A percentile compares a stretch with the other conserved stretches of the same genome.
Evolutionary conservation across 441 rosid species (phyloP).

Genomic region (Flueggea neowawraea): DNA sequence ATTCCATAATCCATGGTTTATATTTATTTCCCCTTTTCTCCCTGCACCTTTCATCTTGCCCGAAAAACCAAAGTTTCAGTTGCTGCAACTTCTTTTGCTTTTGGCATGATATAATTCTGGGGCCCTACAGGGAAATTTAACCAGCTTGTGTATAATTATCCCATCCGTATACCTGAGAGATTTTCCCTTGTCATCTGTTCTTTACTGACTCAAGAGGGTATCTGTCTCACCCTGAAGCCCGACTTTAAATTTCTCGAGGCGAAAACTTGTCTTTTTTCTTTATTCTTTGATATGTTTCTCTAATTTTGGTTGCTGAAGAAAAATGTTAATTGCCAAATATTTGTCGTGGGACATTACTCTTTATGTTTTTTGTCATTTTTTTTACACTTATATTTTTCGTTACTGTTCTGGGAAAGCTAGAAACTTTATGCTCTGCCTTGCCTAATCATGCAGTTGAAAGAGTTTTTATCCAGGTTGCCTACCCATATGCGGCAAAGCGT

Average conservation of each 20-base stretch:
- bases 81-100: background rate
- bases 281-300: background rate
- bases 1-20: background rate
- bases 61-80: background rate
- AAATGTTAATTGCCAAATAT: too few relatives aligned
- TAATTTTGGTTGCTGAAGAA: background rate
- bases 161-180: slow-evolving; percentile 94
- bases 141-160: slow-evolving; percentile 86
- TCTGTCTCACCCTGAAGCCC: slow-evolving; percentile 86
- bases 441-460: slow-evolving; percentile 6
- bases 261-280: slow-evolving; percentile 13
- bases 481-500: slow-evolving; percentile 96
- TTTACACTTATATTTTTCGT: too few relatives aligned
- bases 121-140: slow-evolving; percentile 72
- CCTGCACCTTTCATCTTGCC: too few relatives aligned
- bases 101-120: too few relatives aligned
- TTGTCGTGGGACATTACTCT: too few relatives aligned
- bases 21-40: too few relatives aligned
- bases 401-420: background rate
- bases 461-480: slow-evolving; percentile 66
- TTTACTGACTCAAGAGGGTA: slow-evolving; percentile 91
- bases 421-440: background rate
- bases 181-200: slow-evolving; percentile 96
- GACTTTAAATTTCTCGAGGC: slow-evolving; percentile 99
- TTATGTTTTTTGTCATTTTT: too few relatives aligned